phyloP scores from a whole-genome alignment of 768 basidiomycete species.

The Obba rivulosa region DNA sequence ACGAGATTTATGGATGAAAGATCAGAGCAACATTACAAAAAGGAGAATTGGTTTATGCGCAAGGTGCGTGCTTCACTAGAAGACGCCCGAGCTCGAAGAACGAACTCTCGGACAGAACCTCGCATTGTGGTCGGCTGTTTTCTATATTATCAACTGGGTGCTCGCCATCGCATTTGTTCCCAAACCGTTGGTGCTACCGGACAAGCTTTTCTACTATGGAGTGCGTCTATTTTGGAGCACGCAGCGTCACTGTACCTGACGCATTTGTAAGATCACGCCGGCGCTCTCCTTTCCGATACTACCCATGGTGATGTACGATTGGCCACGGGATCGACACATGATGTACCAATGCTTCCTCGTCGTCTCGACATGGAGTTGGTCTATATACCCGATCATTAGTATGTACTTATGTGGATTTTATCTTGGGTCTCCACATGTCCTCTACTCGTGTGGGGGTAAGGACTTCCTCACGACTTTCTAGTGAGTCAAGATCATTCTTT shows the following conservation, averaged over 20 bases:
- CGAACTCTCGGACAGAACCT: constrained; percentile 31
- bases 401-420: constrained; percentile 44
- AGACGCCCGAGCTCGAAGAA: background rate
- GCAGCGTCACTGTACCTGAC: background rate
- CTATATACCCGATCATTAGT: constrained; percentile 48
- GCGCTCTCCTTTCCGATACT: constrained; percentile 56
- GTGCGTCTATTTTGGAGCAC: constrained; percentile 25
- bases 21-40: constrained; percentile 42
- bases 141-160: constrained; percentile 67
- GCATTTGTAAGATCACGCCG: constrained; percentile 43
- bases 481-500: constrained; percentile 13
- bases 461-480: constrained; percentile 36
- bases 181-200: constrained; percentile 37
- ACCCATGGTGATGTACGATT: constrained; percentile 64
- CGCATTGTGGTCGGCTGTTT: constrained; percentile 58
- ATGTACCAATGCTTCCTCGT: constrained; percentile 60
- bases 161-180: constrained; percentile 51
- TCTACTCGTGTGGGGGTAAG: constrained; percentile 38
- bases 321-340: constrained; percentile 54
- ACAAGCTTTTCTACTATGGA: constrained; percentile 60
- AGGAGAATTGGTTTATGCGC: constrained; percentile 71
- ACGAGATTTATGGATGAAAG: constrained; percentile 55
- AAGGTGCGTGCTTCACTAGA: constrained; percentile 34
- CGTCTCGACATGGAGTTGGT: constrained; percentile 64
- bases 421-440: constrained; percentile 15